Evolutionary conservation across 176 grass and related monocot species (phyloP).

Genomic region (Melocanna baccifera): DNA sequence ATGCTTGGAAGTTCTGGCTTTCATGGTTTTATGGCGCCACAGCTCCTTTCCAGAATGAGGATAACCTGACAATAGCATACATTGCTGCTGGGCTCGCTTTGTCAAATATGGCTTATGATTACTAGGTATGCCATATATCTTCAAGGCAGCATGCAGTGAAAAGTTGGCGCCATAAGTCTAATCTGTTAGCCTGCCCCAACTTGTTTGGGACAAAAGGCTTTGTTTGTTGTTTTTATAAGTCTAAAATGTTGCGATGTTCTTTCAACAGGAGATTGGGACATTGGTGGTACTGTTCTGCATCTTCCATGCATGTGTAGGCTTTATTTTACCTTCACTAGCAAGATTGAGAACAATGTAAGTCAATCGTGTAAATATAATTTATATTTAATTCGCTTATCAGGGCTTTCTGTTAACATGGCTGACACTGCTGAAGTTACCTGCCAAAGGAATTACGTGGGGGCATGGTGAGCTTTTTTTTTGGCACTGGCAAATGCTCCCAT

Average conservation of each 20-base stretch:
- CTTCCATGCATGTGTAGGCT: conserved; percentile 85
- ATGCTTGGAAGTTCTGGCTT: conserved; percentile 69
- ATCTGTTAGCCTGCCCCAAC: too few relatives aligned
- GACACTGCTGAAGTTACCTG: conserved; percentile 62
- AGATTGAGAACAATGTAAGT: conserved; percentile 83
- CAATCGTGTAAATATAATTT: neutral
- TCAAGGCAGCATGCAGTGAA: neutral
- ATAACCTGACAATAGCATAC: conserved; percentile 68
- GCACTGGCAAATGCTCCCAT: conserved; percentile 56
- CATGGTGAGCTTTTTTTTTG: conserved; percentile 88
- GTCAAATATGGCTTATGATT: conserved; percentile 79
- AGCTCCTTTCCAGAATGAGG: conserved; percentile 49
- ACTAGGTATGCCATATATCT: conserved; percentile 50
- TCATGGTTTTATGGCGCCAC: conserved; percentile 64
- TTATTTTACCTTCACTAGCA: conserved; percentile 81
- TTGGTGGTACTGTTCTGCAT: conserved; percentile 78
- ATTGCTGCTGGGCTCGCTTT: conserved; percentile 51
- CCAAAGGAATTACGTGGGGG: conserved; percentile 93
- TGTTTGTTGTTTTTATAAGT: too few relatives aligned
- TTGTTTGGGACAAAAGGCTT: too few relatives aligned
- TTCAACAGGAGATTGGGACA: conserved; percentile 68
- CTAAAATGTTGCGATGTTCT: neutral
- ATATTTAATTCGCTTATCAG: neutral
- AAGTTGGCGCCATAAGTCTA: neutral
- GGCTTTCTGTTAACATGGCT: conserved; percentile 19